Evolutionary conservation across 148 eudicot genomes (phyloP), one percentile per base, ranked within the genome.

Genomic region (Diospyros kaki): DNA sequence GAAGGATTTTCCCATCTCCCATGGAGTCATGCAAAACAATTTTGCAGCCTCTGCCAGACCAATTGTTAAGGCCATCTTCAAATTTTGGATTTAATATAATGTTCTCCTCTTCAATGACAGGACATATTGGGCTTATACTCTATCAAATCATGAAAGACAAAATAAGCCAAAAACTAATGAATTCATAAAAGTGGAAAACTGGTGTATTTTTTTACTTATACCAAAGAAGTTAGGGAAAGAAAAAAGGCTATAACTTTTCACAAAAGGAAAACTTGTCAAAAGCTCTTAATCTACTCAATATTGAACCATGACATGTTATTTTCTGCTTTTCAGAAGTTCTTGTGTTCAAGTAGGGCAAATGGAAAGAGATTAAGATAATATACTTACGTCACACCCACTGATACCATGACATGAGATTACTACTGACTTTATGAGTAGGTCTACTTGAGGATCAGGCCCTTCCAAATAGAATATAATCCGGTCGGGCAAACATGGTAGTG

Each of bases 41-140:
- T 67, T 83, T 84, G 78, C 99, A 95, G 48, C 97, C 94, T 72
- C 97, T 87, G 85, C 97, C 96, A 1, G 97, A 83, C 99, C 99
- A 95, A 82, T 89, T 95, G 43, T 83, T 89, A 9, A 92, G 83
- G 42, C 97, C 94, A 78, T 95, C 91, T n/a, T 88, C 96, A 73
- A 95, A 95, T 18, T n/a, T 69, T 1, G 99, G 91, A 77, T 95
- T 95, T 73, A 87, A 38, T 71, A 95, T 86, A 73, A 92, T 85
- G 73, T 89, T 83, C 45, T 88, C 96, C 51, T 87, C 84, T n/a
- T 63, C 91, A 64, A 76, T 64, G 5, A 66, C 78, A 71, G 53
- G 64, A 70, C 78, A 78, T 53, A 75, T 67, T 66, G 56, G 53
- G 60, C 72, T 72, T 41, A n/a, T 75, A 73, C 42, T 74, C 91